phyloP scores from a whole-genome alignment of 495 filamentous ascomycete species.

The Astrocystis sublimbata region DNA sequence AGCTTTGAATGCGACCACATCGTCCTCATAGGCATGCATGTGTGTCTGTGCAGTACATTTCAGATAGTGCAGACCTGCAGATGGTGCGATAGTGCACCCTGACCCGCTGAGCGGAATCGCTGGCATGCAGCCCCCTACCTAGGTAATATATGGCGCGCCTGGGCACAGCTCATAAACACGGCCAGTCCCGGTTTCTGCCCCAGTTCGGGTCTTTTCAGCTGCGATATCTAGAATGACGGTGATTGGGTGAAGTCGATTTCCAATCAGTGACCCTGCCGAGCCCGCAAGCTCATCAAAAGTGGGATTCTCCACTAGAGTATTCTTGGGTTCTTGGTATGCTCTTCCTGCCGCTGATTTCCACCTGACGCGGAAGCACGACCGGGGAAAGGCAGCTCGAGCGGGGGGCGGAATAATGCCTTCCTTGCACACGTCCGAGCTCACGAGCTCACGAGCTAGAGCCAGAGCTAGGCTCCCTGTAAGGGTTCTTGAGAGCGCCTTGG shows the following conservation, averaged over 20 bases:
- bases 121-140: too few species aligned
- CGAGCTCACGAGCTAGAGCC: background rate
- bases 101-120: too few species aligned
- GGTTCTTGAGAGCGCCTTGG: constrained; percentile 1
- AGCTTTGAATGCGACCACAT: background rate
- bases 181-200: background rate
- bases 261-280: too few species aligned
- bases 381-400: background rate
- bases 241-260: too few species aligned
- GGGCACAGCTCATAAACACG: too few species aligned
- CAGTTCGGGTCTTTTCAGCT: constrained; percentile 2
- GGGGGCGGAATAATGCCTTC: background rate
- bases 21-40: too few species aligned
- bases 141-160: too few species aligned
- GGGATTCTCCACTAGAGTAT: too few species aligned
- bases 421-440: too few species aligned
- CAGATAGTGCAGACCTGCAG: too few species aligned
- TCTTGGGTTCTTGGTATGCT: background rate
- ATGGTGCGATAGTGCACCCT: too few species aligned
- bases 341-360: background rate
- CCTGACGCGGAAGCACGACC: background rate
- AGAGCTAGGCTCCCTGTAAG: background rate
- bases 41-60: background rate
- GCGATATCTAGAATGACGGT: constrained; percentile 17
- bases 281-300: too few species aligned